A percentile compares a stretch with the other conserved stretches of the same genome.
Conservation (phyloP, 108 stramenopile genomes). For the Skeletonema grethae region DNA sequence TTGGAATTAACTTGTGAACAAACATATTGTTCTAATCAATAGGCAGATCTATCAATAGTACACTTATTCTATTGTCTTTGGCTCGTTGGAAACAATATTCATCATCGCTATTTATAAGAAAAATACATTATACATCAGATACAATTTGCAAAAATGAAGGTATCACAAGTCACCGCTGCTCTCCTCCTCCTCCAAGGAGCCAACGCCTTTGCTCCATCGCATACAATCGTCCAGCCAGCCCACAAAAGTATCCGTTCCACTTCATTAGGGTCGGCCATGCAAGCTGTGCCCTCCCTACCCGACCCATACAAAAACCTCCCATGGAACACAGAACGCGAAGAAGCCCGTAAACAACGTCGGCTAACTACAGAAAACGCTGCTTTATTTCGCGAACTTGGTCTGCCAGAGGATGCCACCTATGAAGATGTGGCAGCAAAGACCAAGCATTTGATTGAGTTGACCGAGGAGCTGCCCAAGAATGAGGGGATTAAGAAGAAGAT, state of each 20-base stretch:
- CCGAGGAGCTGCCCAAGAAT: conserved; percentile 34
- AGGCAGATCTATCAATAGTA: neutral
- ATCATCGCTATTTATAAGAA: neutral
- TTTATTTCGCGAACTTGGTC: conserved; percentile 80
- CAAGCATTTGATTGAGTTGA: conserved; percentile 51
- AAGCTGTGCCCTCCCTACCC: conserved; percentile 35
- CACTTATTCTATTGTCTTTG: neutral
- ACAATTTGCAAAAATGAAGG: neutral
- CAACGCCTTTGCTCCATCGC: conserved; percentile 7
- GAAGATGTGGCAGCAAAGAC: conserved; percentile 81
- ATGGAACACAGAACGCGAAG: conserved; percentile 70
- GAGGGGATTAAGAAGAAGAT: conserved; percentile 76
- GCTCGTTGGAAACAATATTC: neutral
- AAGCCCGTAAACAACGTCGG: conserved; percentile 55
- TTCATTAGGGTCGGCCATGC: neutral
- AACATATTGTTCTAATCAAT: neutral
- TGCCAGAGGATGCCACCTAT: conserved; percentile 83
- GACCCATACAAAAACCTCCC: conserved; percentile 79
- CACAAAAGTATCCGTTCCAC: conserved; percentile 7
- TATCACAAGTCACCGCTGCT: conserved; percentile 1
- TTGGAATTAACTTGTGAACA: neutral
- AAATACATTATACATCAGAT: too few relatives aligned
- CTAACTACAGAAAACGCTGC: conserved; percentile 61
- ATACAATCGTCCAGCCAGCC: neutral
- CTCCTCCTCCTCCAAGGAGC: neutral